Conservation (phyloP, 2,329 filamentous ascomycete species). For the Periconia sp. region DNA sequence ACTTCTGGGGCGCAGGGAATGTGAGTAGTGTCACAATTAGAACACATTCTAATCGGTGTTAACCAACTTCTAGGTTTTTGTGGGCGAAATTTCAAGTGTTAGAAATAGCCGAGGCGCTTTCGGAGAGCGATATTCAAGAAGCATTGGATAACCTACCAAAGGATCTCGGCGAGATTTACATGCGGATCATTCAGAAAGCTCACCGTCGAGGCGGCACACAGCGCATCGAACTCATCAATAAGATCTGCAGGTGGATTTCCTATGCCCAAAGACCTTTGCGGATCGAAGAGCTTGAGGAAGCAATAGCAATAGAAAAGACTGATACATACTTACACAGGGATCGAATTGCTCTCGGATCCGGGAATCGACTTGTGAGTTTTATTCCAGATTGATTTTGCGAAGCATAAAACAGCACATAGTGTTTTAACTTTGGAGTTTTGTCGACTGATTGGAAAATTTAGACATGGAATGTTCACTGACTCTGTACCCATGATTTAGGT, state of each 20-base stretch:
- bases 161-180: conserved; percentile 28
- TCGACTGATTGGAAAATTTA: too few relatives aligned
- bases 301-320: conserved; percentile 8
- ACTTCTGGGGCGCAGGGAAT: conserved; percentile 16
- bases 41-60: neutral
- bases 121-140: conserved; percentile 22
- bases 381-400: too few relatives aligned
- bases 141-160: conserved; percentile 26
- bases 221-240: conserved; percentile 9
- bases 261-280: conserved; percentile 17
- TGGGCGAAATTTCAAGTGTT: conserved; percentile 35
- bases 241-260: conserved; percentile 17
- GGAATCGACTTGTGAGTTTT: conserved; percentile 6
- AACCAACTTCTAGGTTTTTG: conserved; percentile 27
- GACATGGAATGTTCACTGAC: too few relatives aligned
- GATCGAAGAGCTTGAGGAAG: conserved; percentile 23
- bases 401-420: too few relatives aligned
- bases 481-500: too few relatives aligned
- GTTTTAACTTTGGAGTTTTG: too few relatives aligned
- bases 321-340: conserved; percentile 12
- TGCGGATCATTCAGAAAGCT: conserved; percentile 14
- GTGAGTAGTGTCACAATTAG: conserved; percentile 9
- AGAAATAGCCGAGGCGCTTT: conserved; percentile 28
- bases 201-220: neutral
- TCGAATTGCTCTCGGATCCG: conserved; percentile 4